Percentiles rank a stretch among this genome's conserved stretches.
Conservation (phyloP, 139 green algal genomes). For the Astrephomene gubernaculifera region DNA sequence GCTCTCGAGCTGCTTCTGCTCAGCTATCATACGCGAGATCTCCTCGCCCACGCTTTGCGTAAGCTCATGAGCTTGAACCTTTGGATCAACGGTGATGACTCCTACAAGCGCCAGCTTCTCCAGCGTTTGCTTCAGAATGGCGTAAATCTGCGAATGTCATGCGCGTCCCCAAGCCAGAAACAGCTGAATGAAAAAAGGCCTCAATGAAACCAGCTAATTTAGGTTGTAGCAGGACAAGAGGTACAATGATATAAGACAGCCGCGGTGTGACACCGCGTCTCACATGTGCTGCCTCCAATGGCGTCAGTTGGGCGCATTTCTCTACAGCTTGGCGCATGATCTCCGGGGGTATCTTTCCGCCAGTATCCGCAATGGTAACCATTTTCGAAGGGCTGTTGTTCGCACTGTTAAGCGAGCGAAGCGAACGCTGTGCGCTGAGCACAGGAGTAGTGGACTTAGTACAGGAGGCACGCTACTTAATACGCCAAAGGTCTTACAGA, state of each 20-base stretch:
- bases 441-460: too few species aligned
- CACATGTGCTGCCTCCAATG: constrained; percentile 57
- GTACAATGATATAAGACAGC: too few species aligned
- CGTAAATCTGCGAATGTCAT: constrained; percentile 72
- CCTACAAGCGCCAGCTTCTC: constrained; percentile 73
- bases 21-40: constrained; percentile 77
- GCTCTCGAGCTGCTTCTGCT: constrained; percentile 81
- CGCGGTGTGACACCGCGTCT: too few species aligned
- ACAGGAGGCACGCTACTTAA: too few species aligned
- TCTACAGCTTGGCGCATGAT: constrained; percentile 54
- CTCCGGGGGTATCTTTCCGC: constrained; percentile 31
- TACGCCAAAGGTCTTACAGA: too few species aligned
- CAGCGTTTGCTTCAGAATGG: constrained; percentile 65
- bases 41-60: constrained; percentile 81
- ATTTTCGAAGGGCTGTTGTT: not conserved
- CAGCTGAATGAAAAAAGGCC: too few species aligned
- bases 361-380: not conserved
- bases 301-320: constrained; percentile 48
- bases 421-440: too few species aligned
- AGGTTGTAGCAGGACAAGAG: too few species aligned
- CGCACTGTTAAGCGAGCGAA: not conserved
- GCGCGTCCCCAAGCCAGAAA: too few species aligned
- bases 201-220: too few species aligned
- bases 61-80: constrained; percentile 76
- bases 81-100: constrained; percentile 72